Conservation (phyloP, 2,329 filamentous ascomycete genomes). For the Fusarium oxysporum region DNA sequence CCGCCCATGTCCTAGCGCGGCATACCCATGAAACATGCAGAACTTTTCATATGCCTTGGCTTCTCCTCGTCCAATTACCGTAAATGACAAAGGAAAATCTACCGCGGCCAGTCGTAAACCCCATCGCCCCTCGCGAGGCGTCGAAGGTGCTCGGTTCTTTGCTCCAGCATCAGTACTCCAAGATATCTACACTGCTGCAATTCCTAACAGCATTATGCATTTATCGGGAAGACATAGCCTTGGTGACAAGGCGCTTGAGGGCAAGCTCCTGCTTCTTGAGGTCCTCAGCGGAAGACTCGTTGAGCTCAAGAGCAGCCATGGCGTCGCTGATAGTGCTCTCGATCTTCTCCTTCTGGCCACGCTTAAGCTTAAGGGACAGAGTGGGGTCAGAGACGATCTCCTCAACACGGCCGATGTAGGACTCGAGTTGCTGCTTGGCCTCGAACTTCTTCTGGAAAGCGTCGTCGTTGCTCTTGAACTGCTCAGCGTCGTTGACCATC, state of each 20-base stretch:
- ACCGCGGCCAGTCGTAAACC: constrained; percentile 33
- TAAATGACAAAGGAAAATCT: constrained; percentile 47
- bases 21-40: constrained; percentile 49
- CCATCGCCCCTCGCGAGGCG: constrained; percentile 29
- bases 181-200: constrained; percentile 34
- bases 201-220: constrained; percentile 38
- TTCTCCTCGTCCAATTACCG: constrained; percentile 49
- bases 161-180: constrained; percentile 31
- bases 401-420: constrained; percentile 98
- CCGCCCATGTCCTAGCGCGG: constrained; percentile 39
- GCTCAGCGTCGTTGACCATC: constrained; percentile 97
- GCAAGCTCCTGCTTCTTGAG: constrained; percentile 99
- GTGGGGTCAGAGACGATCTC: constrained; percentile 98
- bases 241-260: constrained; percentile 97
- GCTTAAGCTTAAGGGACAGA: constrained; percentile 97
- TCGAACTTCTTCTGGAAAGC: constrained; percentile 99
- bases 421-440: constrained; percentile 98
- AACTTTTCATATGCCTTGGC: constrained; percentile 52
- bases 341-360: constrained; percentile 99
- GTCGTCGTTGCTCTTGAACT: constrained; percentile 98
- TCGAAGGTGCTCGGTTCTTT: constrained; percentile 35
- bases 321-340: constrained; percentile 96
- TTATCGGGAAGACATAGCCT: constrained; percentile 96
- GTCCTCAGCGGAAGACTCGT: constrained; percentile 91
- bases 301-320: constrained; percentile 96